Percentiles rank a stretch among this genome's conserved stretches.
These are phyloP conservation scores for Phytopythium chamaehyphon DNA, from an alignment of 352 stramenopile genomes.

Conservation along the genomic window DNA sequence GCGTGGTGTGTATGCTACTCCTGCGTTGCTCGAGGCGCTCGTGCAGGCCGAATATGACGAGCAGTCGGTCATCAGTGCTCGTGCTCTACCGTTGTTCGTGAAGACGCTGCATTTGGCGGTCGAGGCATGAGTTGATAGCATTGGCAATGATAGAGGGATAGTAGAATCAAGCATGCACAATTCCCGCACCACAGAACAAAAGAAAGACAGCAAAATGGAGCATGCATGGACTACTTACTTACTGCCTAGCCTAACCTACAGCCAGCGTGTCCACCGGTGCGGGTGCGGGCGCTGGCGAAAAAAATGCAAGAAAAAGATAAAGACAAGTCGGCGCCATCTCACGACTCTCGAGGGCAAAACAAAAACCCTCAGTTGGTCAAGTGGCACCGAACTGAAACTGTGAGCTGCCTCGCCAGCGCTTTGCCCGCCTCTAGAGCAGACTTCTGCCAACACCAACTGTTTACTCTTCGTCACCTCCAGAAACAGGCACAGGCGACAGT, in stretches of 20 bases:
- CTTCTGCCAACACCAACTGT: slow-evolving; percentile 12
- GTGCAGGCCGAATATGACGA: slow-evolving; percentile 44
- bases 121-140: slow-evolving; percentile 12
- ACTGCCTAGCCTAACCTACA: slow-evolving; percentile 5
- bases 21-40: slow-evolving; percentile 62
- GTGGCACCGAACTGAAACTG: neutral
- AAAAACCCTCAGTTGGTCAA: slow-evolving; percentile 3
- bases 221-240: neutral
- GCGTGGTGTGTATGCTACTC: slow-evolving; percentile 30
- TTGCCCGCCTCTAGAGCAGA: no score
- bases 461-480: slow-evolving; percentile 44
- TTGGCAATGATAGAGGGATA: slow-evolving; percentile 7
- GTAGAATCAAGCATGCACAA: slow-evolving; percentile 12
- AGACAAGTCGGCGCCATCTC: neutral
- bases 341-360: no score
- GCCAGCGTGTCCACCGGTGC: neutral
- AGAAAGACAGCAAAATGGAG: slow-evolving; percentile 22
- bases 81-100: slow-evolving; percentile 56
- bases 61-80: slow-evolving; percentile 43
- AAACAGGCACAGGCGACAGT: slow-evolving; percentile 57
- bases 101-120: slow-evolving; percentile 73
- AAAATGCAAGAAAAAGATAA: slow-evolving; percentile 12
- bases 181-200: slow-evolving; percentile 11
- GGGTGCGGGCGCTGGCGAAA: slow-evolving; percentile 9
- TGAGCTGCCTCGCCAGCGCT: no score